phyloP scores from a whole-genome alignment of 805 yeast genomes.

The Candida namnaoensis region DNA sequence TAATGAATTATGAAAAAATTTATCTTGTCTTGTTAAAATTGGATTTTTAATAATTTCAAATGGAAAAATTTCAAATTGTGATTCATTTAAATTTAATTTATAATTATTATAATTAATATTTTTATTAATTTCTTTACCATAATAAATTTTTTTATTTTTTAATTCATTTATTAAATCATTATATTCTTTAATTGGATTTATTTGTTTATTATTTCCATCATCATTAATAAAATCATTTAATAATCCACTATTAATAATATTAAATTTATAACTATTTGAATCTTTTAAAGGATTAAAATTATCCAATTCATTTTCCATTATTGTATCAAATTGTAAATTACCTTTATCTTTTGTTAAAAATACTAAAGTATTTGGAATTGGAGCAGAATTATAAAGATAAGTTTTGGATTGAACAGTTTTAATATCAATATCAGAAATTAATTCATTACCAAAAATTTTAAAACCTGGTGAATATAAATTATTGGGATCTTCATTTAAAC shows the following conservation, averaged over 20 bases:
- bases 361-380: not conserved
- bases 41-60: constrained; percentile 1
- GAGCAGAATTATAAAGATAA: constrained; percentile 31
- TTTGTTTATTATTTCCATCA: not conserved
- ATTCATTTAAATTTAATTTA: constrained; percentile 9
- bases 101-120: constrained; percentile 5
- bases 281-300: not conserved
- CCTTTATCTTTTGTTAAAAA: not conserved
- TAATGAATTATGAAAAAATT: constrained; percentile 16
- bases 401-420: constrained; percentile 28
- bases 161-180: too few relatives aligned
- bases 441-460: constrained; percentile 27
- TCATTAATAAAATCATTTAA: constrained; percentile 3
- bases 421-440: constrained; percentile 19
- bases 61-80: constrained; percentile 2
- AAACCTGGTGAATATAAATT: constrained; percentile 22
- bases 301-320: too few relatives aligned
- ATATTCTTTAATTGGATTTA: too few relatives aligned
- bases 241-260: constrained; percentile 9
- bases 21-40: constrained; percentile 7
- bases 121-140: not conserved
- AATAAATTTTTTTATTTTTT: too few relatives aligned
- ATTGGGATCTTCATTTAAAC: constrained; percentile 7
- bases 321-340: not conserved
- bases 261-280: constrained; percentile 4